Evolutionary conservation across 495 filamentous ascomycete genomes (phyloP).

Genomic region (Articulospora tetracladia): DNA sequence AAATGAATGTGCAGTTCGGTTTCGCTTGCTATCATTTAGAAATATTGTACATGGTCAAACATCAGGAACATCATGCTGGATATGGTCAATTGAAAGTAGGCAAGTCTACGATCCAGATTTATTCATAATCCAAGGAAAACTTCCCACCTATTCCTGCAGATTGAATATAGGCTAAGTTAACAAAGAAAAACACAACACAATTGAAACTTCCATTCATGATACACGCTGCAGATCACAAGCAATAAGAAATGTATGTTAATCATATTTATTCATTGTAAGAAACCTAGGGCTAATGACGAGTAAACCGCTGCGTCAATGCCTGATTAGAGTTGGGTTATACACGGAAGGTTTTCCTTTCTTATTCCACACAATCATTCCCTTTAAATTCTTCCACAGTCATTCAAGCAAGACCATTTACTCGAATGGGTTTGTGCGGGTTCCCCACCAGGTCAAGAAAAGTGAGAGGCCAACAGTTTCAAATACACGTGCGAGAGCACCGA

Average conservation of each 20-base stretch:
- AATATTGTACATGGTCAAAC: no score
- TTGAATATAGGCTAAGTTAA: background rate
- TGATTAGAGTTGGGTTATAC: constrained; percentile 18
- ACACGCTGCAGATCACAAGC: no score
- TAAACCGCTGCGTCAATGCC: constrained; percentile 14
- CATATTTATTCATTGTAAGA: background rate
- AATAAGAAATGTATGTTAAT: no score
- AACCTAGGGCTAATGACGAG: constrained; percentile 16
- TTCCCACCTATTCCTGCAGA: no score
- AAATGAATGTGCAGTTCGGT: no score
- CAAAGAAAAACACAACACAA: no score
- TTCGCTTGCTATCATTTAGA: no score
- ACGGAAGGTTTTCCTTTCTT: constrained; percentile 1
- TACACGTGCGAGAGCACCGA: constrained; percentile 74
- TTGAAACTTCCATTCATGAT: no score
- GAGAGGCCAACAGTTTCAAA: constrained; percentile 92
- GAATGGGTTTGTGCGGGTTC: constrained; percentile 85
- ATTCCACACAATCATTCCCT: background rate
- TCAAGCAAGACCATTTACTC: constrained; percentile 36
- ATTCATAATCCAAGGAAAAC: no score
- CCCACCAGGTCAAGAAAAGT: constrained; percentile 95
- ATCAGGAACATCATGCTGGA: no score
- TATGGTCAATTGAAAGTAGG: no score
- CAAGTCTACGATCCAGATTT: no score
- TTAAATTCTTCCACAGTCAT: background rate